Evolutionary conservation across 495 filamentous ascomycete genomes (phyloP).

Genomic region (Bacidia gigantensis): DNA sequence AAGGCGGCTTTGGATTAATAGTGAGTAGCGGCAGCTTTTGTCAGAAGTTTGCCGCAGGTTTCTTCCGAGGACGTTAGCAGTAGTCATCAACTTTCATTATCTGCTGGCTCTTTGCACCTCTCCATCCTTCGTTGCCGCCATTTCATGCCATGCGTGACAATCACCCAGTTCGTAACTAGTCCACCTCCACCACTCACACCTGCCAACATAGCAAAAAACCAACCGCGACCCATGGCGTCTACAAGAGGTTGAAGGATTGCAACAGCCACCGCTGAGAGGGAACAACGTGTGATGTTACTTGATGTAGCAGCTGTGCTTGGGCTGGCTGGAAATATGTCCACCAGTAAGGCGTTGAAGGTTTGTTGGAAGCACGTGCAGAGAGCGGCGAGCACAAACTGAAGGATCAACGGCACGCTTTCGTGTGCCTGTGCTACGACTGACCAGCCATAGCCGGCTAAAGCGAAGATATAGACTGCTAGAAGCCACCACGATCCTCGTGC

Average conservation of each 20-base stretch:
- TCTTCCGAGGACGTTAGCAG: not conserved
- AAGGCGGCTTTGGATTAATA: not conserved
- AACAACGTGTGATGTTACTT: not conserved
- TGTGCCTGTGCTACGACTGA: not conserved
- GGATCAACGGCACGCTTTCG: not conserved
- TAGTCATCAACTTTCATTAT: not conserved
- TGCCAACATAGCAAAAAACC: not conserved
- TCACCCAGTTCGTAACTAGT: not conserved
- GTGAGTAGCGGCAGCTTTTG: not conserved
- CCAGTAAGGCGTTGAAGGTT: not conserved
- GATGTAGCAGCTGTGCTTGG: not conserved
- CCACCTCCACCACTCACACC: not conserved
- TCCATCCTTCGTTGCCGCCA: not conserved
- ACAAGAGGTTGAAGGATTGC: not conserved
- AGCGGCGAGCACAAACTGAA: not conserved
- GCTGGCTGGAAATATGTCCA: too few relatives aligned
- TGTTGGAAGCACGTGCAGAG: not conserved
- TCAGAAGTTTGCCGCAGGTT: not conserved
- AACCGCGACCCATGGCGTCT: not conserved
- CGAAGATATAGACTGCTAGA: not conserved
- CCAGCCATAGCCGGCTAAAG: not conserved
- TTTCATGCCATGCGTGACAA: not conserved
- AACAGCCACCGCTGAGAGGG: not conserved
- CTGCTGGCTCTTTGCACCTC: not conserved
- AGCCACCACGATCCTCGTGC: not conserved